phyloP scores from a whole-genome alignment of 768 basidiomycete genomes.

The Mycena capillaripes region DNA sequence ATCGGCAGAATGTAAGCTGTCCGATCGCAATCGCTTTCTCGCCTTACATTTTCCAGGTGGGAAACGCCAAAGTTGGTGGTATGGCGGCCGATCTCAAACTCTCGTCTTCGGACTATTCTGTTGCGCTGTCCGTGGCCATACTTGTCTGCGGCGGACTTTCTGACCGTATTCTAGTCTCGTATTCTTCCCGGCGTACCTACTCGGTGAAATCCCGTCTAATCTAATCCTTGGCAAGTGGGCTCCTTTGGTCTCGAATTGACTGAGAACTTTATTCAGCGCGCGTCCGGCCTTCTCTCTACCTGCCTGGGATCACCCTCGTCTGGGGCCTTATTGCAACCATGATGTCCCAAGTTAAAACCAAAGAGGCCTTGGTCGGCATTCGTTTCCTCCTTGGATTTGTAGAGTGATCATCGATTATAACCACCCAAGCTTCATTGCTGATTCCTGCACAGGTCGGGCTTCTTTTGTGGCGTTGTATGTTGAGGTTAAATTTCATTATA shows the following conservation, averaged over 20 bases:
- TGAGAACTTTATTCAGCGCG: constrained; percentile 27
- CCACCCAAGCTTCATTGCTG: constrained; percentile 21
- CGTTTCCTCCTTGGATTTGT: constrained; percentile 31
- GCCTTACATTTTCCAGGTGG: constrained; percentile 19
- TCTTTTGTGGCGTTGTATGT: constrained; percentile 33
- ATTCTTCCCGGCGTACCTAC: constrained; percentile 32
- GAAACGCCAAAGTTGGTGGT: constrained; percentile 32
- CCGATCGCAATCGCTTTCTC: constrained; percentile 14
- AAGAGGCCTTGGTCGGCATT: constrained; percentile 27
- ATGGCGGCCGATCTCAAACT: constrained; percentile 32
- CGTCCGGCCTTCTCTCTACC: constrained; percentile 31
- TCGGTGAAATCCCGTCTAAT: constrained; percentile 33
- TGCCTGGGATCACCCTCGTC: constrained; percentile 28
- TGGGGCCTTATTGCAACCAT: constrained; percentile 30
- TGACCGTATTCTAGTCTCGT: constrained; percentile 27
- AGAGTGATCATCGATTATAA: constrained; percentile 23
- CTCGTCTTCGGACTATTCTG: constrained; percentile 30
- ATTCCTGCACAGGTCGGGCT: constrained; percentile 27
- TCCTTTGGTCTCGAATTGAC: constrained; percentile 15
- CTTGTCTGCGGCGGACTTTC: constrained; percentile 12
- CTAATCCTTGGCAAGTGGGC: constrained; percentile 28
- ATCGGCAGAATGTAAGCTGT: constrained; percentile 28
- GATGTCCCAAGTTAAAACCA: constrained; percentile 32
- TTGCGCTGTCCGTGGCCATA: constrained; percentile 28
- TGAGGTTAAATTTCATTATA: constrained; percentile 9